Conservation (phyloP, 331 rosid species). For the Pyrus hybrid region DNA sequence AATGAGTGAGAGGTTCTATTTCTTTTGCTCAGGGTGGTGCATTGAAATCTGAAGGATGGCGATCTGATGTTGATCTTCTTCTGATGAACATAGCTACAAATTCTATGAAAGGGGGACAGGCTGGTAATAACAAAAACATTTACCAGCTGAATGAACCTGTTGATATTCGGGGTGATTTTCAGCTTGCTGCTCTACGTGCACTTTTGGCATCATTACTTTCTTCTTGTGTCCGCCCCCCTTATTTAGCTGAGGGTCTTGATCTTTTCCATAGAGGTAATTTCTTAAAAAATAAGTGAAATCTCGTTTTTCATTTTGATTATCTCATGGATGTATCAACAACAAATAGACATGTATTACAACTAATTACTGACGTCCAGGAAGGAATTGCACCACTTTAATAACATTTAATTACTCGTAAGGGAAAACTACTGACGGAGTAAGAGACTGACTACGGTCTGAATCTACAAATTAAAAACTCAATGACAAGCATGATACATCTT, state of each 20-base stretch:
- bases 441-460: background rate
- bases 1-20: background rate
- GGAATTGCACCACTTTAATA: background rate
- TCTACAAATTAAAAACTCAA: background rate
- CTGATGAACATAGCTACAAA: slow-evolving; percentile 39
- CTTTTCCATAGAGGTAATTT: slow-evolving; percentile 70
- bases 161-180: slow-evolving; percentile 44
- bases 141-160: slow-evolving; percentile 32
- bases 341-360: background rate
- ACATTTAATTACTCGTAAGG: background rate
- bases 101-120: slow-evolving; percentile 44
- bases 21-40: slow-evolving; percentile 58
- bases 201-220: slow-evolving; percentile 78
- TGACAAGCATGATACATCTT: background rate
- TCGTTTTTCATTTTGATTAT: background rate
- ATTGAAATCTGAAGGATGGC: slow-evolving; percentile 52
- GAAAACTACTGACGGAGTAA: background rate
- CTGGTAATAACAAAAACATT: slow-evolving; percentile 30
- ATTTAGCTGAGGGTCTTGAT: slow-evolving; percentile 76
- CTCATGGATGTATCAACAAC: background rate
- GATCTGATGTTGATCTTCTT: slow-evolving; percentile 53
- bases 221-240: slow-evolving; percentile 40
- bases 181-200: slow-evolving; percentile 67
- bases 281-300: slow-evolving; percentile 2
- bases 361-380: background rate